Evolutionary conservation across 1,284 basidiomycete species (phyloP), one percentile per base, ranked within the genome.

Genomic region (Ustilago hordei): DNA sequence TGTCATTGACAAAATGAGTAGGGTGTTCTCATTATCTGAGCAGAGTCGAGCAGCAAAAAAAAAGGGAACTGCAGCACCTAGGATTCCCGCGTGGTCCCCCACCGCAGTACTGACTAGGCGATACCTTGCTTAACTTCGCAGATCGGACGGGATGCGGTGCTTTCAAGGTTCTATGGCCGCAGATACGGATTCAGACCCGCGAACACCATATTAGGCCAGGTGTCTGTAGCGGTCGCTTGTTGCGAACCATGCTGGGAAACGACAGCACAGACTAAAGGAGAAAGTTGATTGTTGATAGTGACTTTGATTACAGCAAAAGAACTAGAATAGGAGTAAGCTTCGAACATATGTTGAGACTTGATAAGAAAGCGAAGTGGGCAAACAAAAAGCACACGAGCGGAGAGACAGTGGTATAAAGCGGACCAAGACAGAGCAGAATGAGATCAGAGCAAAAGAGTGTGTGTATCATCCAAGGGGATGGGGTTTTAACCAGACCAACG

Each of bases 51-150:
- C 8, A 12, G 53, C 53, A 55, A 38, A 35, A 50, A 39, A 13
- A 35, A 32, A 35, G 34, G 34, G 13, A 69, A 63, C 52, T 56
- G 60, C 52, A 59, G 90, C 91, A 91, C 90, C 90, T 88, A 91
- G 91, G 91, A 91, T 91, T 91, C 91, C 91, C 90, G 88, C 89
- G 90, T 91, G 91, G 91, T 91, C 91, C 91, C 91, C 91, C 91
- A 91, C 91, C 91, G 89, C 91, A 91, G 91, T 92, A 92, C 91
- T 92, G 91, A 91, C 91, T 91, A 87, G 89, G 90, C 90, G 89
- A 91, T 90, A 91, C 90, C 89, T 89, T 89, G 90, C 89, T 92
- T 92, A 91, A 91, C 90, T 91, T 89, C 90, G 89, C 91, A 91
- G 91, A 91, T 91, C 90, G 86, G 91, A 91, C 90, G 89, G 91